Base-by-base conservation (phyloP, 352 stramenopile genomes). In the Phytophthora tentaculata region DNA sequence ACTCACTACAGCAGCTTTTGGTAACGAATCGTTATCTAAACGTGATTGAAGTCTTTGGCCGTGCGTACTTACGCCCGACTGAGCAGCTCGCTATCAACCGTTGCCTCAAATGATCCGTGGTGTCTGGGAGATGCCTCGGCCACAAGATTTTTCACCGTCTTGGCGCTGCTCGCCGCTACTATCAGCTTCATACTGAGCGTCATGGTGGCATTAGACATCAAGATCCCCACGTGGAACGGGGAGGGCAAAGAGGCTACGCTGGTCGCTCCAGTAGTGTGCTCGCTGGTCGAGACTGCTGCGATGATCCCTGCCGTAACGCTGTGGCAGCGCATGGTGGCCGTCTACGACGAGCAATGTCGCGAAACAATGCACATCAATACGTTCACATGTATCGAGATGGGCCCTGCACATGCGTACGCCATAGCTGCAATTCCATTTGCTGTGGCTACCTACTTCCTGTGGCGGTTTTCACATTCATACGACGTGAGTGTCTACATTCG, bases 141-240 rank as follows among this genome's bases (percentile, higher is more conserved):
- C 2, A 84, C 83, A 1, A 76, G 84, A 24, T 73, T 53, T 6
- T 77, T 95, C 28, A 77, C 68, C 0, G 74, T 91, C 10, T 20
- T 92, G 16, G 78, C 81, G 4, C 64, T 93, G 17, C 63, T 91
- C 49, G 73, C 79, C 22, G 73, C 81, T 22, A 83, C 84, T 28
- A 39, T 77, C n/a, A 87, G 81, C 53, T 86, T 92, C 57, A 48
- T 78, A 20, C 60, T 88, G 14, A 82, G 81, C 48, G 50, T 77
- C 9, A 89, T 91, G 81, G 73, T 74, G 10, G 59, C 77, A 22
- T 63, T 89, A 10, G 56, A 76, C 8, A 73, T 89, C 57, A 90
- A 86, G 55, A 91, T 82, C 4, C 86, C 84, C 14, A 91, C 84
- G 22, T 93, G 86, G 86, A 69, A 93, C 45, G 84, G 86, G 1